These are phyloP conservation scores for Gossypium gossypioides DNA, from an alignment of 441 rosid species.

Conservation along the genomic window DNA sequence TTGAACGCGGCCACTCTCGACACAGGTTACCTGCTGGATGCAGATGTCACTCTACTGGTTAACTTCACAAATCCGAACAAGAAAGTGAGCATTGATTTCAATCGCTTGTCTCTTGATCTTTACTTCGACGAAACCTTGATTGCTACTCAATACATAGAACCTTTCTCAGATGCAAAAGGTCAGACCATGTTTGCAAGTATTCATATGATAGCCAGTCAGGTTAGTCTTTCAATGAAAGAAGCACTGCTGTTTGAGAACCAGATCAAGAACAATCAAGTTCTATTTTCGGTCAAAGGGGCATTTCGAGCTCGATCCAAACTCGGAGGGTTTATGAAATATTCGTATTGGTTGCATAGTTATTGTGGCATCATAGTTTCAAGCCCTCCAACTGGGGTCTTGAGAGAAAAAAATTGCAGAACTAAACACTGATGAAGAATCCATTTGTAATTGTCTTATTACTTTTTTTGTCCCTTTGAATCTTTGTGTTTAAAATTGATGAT, in stretches of 20 bases:
- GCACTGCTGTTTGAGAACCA: conserved; percentile 35
- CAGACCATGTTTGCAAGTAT: conserved; percentile 33
- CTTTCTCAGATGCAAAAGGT: conserved; percentile 42
- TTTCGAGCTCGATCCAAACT: conserved; percentile 53
- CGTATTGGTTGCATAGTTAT: conserved; percentile 47
- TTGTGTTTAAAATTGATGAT: not conserved
- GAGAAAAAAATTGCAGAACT: conserved; percentile 45
- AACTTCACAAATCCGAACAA: conserved; percentile 81
- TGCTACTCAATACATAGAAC: conserved; percentile 52
- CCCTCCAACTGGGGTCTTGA: conserved; percentile 59
- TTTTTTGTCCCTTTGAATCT: not conserved
- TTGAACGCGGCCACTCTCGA: conserved; percentile 63
- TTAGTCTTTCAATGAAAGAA: conserved; percentile 36
- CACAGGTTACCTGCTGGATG: conserved; percentile 49
- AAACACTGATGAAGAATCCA: conserved; percentile 38
- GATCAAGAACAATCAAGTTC: conserved; percentile 35
- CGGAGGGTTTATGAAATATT: conserved; percentile 51
- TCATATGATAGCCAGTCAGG: conserved; percentile 64
- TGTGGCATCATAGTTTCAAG: conserved; percentile 39
- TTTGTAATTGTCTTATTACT: not conserved
- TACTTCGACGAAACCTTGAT: conserved; percentile 46
- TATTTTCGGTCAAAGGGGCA: conserved; percentile 40
- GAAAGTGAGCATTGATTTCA: conserved; percentile 58
- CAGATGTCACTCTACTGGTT: conserved; percentile 50
- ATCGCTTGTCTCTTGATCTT: conserved; percentile 51